Evolutionary conservation across 805 yeast genomes (phyloP), one percentile per base, ranked within the genome.

Genomic region (Zygosaccharomyces kombuchaensis): DNA sequence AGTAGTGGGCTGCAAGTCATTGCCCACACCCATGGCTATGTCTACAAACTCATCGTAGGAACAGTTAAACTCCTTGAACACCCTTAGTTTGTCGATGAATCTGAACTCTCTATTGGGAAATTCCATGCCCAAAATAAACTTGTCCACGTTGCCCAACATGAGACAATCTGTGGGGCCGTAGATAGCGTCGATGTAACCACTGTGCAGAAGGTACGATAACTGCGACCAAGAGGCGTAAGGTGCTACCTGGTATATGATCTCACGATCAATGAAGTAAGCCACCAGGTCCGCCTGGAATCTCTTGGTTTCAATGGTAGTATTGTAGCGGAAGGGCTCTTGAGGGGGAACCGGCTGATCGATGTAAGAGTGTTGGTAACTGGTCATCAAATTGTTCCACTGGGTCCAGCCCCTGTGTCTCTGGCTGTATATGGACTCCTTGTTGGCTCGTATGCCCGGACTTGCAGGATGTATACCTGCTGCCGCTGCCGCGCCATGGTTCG

Each of bases 211-310:
- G 57, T 87, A 88, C 6, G 85, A 78, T 56, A 93, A 71, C 65
- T 91, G 96, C 34, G 82, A 76, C 67, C 88, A 81, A 0, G 96
- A 80, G 36, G 81, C 74, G 59, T 81, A 89, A 4, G 98, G 98
- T 29, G 96, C 84, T 9, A 89, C 78, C 46, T 88, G 65, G 59
- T 76, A 90, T 47, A 82, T 84, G 9, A 87, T 66, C 2, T 70
- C 75, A 40, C 74, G 70, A 16, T 73, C 75, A 30, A 74, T 72
- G 47, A 91, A 77, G 44, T 77, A 75, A 19, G 71, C 66, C 47
- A 85, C 70, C 50, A 88, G 70, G 51, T 80, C 82, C 43, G 73
- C 68, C 44, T 75, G 63, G 59, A 80, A 75, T 2, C 80, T 72
- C 48, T 75, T 70, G 13, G 75, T 54, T 2, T 75, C 73, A 40